Base-by-base conservation (phyloP, 257 asterid species). In the Dorcoceras hygrometricum region DNA sequence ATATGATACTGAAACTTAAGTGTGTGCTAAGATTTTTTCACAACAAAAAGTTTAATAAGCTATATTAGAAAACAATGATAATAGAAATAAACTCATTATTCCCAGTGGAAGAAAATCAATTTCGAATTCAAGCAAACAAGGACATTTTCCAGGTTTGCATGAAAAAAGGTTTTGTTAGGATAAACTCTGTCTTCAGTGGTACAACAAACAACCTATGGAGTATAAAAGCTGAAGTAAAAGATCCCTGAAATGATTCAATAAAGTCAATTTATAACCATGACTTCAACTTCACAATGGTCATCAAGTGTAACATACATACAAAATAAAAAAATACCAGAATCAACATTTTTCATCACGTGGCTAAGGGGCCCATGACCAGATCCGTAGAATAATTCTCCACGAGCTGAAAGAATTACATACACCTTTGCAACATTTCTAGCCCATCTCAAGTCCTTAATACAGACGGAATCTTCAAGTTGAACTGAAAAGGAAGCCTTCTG, bases 371-470 rank as follows among this genome's bases (percentile, higher is more conserved):
- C 84, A 78, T 77, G 95, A 68, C 92, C 95, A 78, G 80, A 70
- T 68, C 99, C 99, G 43, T 72, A 77, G 77, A 82, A 85, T 58
- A 93, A 75, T 73, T 83, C 81, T 66, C 99, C 96, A 36, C 65
- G 32, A 34, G 76, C 77, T 6, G 92, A 79, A 68, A 90, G 95
- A 76, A 81, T 73, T 56, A 86, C 70, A 73, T 83, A 93, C 66
- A 59, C 77, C 75, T 87, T 90, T 31, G 83, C 87, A 34, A 64
- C 80, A 28, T 70, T 80, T 76, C 74, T 82, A 23, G 87, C 80
- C 99, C 97, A 90, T 58, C 74, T 78, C 68, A 93, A 25, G 71
- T 88, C 95, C 80, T 75, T 85, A 78, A 93, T 73, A 78, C 73
- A 75, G 67, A 76, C 70, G 66, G 88, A 80, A 32, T 79, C 86